Evolutionary conservation across 2,329 filamentous ascomycete species (phyloP).

Genomic region (Fulvia fulva): DNA sequence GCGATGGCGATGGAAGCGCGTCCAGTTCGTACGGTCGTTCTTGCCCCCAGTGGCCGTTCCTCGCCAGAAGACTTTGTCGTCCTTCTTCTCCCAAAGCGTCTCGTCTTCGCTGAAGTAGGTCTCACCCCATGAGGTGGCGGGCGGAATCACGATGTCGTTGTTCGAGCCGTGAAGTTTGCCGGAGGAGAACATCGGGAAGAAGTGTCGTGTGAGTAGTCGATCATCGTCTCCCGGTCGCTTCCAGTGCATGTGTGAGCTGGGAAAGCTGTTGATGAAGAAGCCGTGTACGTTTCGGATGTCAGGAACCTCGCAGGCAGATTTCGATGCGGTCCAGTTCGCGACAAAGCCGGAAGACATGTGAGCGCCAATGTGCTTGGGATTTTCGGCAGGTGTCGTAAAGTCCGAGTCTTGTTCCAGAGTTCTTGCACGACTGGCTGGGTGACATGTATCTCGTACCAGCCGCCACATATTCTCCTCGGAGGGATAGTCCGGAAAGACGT

Average conservation of each 20-base stretch:
- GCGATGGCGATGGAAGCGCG: conserved; percentile 66
- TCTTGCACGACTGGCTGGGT: not conserved
- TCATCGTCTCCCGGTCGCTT: not conserved
- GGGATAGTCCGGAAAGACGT: not conserved
- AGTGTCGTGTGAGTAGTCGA: conserved; percentile 25
- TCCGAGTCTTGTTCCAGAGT: not conserved
- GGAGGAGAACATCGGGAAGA: conserved; percentile 41
- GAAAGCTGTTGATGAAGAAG: conserved; percentile 36
- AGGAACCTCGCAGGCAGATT: not conserved
- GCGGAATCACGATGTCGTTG: conserved; percentile 47
- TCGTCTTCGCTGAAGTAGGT: conserved; percentile 28
- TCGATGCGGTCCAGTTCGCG: not conserved
- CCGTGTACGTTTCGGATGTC: conserved; percentile 41
- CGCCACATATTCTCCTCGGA: not conserved
- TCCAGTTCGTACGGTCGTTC: conserved; percentile 55
- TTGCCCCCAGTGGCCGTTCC: conserved; percentile 44
- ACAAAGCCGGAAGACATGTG: conserved; percentile 1
- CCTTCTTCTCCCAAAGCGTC: conserved; percentile 40
- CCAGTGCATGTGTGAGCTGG: not conserved
- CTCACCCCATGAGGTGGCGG: conserved; percentile 37
- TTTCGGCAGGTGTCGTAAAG: not conserved
- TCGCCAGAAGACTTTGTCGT: conserved; percentile 39
- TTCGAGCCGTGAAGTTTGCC: conserved; percentile 38
- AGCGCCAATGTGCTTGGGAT: not conserved
- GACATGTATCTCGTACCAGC: not conserved